Evolutionary conservation across 2,329 filamentous ascomycete species (phyloP).

Genomic region (Alternaria panax): DNA sequence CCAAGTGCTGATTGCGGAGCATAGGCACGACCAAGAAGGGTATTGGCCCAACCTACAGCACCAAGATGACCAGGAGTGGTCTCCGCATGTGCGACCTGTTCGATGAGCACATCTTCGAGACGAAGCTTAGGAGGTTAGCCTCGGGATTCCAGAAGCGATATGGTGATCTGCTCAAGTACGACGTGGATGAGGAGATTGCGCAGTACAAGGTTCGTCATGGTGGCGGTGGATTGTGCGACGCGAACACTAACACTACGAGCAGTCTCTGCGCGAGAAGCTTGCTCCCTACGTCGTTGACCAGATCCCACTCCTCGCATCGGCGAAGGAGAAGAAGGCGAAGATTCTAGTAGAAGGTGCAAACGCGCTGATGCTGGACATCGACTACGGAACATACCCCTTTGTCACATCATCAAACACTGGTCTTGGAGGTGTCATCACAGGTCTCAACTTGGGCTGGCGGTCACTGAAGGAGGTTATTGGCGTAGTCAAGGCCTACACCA

Average conservation of each 20-base stretch:
- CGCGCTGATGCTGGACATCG: constrained; percentile 72
- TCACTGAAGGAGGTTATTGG: constrained; percentile 69
- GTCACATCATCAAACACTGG: constrained; percentile 68
- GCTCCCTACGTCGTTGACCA: constrained; percentile 71
- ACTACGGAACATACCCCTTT: constrained; percentile 64
- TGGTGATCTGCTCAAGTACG: constrained; percentile 70
- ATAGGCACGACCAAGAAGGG: constrained; percentile 62
- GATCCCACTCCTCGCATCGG: constrained; percentile 68
- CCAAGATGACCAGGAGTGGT: constrained; percentile 70
- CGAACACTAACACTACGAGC: background rate
- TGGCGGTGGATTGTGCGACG: background rate
- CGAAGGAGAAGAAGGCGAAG: constrained; percentile 64
- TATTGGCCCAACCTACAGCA: constrained; percentile 66
- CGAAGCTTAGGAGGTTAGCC: constrained; percentile 68
- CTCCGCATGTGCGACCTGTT: constrained; percentile 73
- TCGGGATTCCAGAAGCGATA: constrained; percentile 72
- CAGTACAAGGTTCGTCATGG: constrained; percentile 60
- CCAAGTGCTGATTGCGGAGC: constrained; percentile 37
- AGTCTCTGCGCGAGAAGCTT: constrained; percentile 64
- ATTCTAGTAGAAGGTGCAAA: constrained; percentile 75
- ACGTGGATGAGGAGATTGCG: constrained; percentile 73
- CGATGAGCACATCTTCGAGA: constrained; percentile 69
- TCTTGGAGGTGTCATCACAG: constrained; percentile 68
- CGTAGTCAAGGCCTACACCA: constrained; percentile 74
- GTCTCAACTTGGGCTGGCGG: constrained; percentile 67